Evolutionary conservation across 768 basidiomycete species (phyloP), one percentile per base, ranked within the genome.

Genomic region (Hortiboletus flavorubellus): DNA sequence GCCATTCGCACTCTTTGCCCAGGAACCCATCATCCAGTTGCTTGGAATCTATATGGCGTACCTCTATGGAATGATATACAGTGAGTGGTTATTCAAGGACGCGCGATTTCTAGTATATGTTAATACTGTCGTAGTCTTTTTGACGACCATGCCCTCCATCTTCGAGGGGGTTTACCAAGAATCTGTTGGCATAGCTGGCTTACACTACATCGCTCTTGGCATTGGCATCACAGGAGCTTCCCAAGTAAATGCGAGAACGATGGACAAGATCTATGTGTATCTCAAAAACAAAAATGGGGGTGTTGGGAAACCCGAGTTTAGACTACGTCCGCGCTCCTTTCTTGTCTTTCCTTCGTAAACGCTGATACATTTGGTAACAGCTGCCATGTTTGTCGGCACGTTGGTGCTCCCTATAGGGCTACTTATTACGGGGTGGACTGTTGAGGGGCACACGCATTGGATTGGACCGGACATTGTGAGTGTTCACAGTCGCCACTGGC

Each of bases 131-230:
- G 4, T 53, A 89, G 87, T 89, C 23, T 85, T 85, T 64, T 69
- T 89, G 33, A 86, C 85, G 1, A 86, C 80, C 0, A 79, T 89
- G 30, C 82, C 87, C 0, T 59, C 68, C 0, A 86, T 87, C 42
- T 89, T 83, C 59, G 67, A 74, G 49, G 69, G 72, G 4, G 66
- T 76, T 1, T 92, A 91, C 62, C 68, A 77, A 37, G 70, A 88
- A 64, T 56, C 64, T 0, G 68, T 78, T 10, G 85, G 87, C 5
- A 83, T 86, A 46, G 76, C 81, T 0, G 85, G 87, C 0, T 67
- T 91, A 31, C 76, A 91, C 61, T 93, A 90, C 59, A 73, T 91
- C 53, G 80, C 89, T 0, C 76, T 91, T 6, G 89, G 88, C 0
- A 18, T 87, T 2, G 89, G 89, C 3, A 71, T 89, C 15, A 62